Percentiles rank a stretch among this genome's conserved stretches.
Evolutionary conservation across 83 land plant species (phyloP).

Genomic region (Larix sibirica): DNA sequence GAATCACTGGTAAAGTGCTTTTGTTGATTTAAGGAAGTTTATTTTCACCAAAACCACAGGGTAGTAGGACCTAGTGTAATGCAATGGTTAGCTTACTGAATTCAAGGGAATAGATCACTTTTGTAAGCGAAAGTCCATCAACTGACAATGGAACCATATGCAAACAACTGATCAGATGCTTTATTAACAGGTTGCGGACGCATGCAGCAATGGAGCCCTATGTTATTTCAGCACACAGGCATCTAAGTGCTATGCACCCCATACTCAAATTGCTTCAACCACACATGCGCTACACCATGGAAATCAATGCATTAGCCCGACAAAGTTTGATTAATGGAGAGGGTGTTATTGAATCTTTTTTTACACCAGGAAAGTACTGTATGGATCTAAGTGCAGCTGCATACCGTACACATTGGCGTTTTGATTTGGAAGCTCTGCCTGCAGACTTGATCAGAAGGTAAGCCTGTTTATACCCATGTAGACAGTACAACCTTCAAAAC

Average conservation of each 20-base stretch:
- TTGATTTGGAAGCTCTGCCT: conserved; percentile 80
- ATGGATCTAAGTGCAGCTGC: conserved; percentile 77
- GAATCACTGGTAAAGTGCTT: conserved; percentile 66
- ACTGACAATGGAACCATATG: neutral
- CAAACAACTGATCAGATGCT: neutral
- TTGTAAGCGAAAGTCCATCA: neutral
- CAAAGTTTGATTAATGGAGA: conserved; percentile 69
- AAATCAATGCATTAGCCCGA: conserved; percentile 81
- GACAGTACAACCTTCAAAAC: neutral
- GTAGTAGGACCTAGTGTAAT: too few relatives aligned
- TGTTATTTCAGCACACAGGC: conserved; percentile 77
- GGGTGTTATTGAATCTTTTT: conserved; percentile 76
- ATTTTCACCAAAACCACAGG: too few relatives aligned
- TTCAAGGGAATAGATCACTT: neutral
- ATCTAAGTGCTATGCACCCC: conserved; percentile 87
- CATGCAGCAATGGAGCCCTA: conserved; percentile 81
- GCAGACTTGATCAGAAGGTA: conserved; percentile 76
- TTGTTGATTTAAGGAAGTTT: conserved; percentile 2
- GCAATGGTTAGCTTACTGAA: neutral
- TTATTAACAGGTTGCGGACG: conserved; percentile 60
- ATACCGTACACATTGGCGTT: conserved; percentile 64
- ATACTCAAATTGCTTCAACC: conserved; percentile 69
- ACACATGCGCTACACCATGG: conserved; percentile 81
- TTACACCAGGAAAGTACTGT: conserved; percentile 69
- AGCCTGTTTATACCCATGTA: neutral